These are phyloP conservation scores for Globisporangium lucens DNA, from an alignment of 352 stramenopile species.

Conservation along the genomic window DNA sequence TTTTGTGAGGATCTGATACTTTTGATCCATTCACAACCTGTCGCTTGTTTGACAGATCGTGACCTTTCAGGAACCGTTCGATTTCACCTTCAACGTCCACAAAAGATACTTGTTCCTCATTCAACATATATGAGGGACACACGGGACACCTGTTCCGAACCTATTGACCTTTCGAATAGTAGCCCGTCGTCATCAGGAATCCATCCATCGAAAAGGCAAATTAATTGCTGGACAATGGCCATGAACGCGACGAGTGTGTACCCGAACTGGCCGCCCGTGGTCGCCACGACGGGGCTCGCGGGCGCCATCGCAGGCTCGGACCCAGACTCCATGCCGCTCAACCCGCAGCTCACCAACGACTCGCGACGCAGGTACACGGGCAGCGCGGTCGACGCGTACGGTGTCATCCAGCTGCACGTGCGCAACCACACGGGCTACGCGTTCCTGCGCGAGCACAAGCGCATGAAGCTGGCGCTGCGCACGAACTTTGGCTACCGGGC, in stretches of 20 bases:
- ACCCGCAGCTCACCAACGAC: conserved; percentile 50
- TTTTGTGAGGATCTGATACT: background rate
- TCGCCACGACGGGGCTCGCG: conserved; percentile 46
- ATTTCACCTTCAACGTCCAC: background rate
- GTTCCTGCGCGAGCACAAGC: conserved; percentile 48
- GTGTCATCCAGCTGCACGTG: conserved; percentile 45
- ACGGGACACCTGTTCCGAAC: background rate
- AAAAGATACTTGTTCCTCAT: background rate
- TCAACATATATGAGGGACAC: background rate
- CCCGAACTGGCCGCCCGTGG: conserved; percentile 47
- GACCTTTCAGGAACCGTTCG: background rate
- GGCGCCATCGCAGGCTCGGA: conserved; percentile 38
- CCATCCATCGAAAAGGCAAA: background rate
- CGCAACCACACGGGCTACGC: conserved; percentile 55
- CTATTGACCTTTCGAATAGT: background rate
- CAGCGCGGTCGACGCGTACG: conserved; percentile 44
- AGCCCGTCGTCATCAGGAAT: background rate
- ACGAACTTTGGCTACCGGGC: conserved; percentile 1
- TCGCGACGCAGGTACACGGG: conserved; percentile 29
- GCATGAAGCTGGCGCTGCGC: conserved; percentile 23
- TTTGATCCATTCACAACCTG: background rate
- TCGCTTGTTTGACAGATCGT: background rate
- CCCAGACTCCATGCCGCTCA: conserved; percentile 49
- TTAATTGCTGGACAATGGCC: conserved; percentile 5
- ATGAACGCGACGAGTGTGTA: conserved; percentile 66